These are phyloP conservation scores for Fonsecaea monophora DNA, from an alignment of 2,329 filamentous ascomycete species.

Conservation along the genomic window DNA sequence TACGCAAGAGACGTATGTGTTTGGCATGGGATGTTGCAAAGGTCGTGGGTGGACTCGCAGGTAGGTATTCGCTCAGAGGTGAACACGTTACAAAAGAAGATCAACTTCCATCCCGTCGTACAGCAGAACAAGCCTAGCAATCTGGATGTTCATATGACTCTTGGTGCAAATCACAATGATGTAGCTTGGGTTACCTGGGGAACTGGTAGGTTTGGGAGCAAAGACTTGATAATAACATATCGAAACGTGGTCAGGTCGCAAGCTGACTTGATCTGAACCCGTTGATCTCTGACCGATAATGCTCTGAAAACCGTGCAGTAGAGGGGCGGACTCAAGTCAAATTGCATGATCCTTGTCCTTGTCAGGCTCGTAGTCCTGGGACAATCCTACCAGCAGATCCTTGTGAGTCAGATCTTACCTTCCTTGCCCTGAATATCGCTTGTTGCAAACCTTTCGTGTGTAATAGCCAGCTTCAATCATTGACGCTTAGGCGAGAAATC, in stretches of 20 bases:
- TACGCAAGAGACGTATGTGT: neutral
- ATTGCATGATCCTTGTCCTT: conserved; percentile 9
- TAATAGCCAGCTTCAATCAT: neutral
- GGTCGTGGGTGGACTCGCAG: neutral
- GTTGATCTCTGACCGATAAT: neutral
- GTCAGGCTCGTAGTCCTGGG: neutral
- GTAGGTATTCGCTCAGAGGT: neutral
- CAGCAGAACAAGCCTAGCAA: conserved; percentile 5
- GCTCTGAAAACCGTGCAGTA: conserved; percentile 10
- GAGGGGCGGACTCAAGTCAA: neutral
- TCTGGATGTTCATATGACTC: neutral
- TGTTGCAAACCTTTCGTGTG: neutral
- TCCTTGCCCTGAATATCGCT: neutral
- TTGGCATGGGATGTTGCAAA: neutral
- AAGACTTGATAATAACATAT: neutral
- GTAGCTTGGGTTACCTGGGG: neutral
- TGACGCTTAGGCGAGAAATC: neutral
- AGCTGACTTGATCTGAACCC: neutral
- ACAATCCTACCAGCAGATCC: neutral
- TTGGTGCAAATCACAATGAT: neutral
- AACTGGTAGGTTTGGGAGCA: neutral
- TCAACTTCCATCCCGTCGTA: conserved; percentile 5
- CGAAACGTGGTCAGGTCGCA: neutral
- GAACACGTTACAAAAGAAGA: neutral
- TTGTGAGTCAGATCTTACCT: neutral